phyloP scores from a whole-genome alignment of 352 stramenopile genomes.

The Phytophthora uliginosa region DNA sequence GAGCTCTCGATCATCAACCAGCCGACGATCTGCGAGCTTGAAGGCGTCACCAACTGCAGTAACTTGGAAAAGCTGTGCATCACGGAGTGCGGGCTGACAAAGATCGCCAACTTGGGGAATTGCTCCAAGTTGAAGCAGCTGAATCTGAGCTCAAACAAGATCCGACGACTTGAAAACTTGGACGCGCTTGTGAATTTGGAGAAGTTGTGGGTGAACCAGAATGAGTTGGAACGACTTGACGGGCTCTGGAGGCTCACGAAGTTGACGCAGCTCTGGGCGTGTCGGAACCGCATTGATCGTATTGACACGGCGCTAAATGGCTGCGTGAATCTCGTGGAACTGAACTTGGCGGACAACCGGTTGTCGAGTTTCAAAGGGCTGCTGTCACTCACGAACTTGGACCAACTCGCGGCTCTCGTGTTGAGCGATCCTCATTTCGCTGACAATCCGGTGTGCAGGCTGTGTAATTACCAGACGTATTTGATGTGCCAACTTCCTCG shows the following conservation, averaged over 20 bases:
- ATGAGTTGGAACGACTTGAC: conserved; percentile 65
- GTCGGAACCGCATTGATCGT: conserved; percentile 75
- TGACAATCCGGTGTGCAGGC: conserved; percentile 90
- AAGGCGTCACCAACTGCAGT: conserved; percentile 60
- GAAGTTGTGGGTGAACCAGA: conserved; percentile 88
- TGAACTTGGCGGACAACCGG: conserved; percentile 90
- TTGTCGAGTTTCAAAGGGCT: conserved; percentile 91
- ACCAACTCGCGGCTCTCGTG: conserved; percentile 67
- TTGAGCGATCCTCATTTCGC: conserved; percentile 92
- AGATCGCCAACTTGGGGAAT: conserved; percentile 51
- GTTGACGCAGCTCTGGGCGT: conserved; percentile 79
- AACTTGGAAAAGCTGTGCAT: conserved; percentile 75
- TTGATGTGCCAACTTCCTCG: conserved; percentile 88
- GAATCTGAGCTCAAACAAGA: conserved; percentile 81
- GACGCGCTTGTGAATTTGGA: conserved; percentile 69
- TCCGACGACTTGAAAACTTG: conserved; percentile 65
- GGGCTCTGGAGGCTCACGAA: conserved; percentile 62
- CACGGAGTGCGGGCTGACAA: conserved; percentile 69
- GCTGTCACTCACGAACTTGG: conserved; percentile 74
- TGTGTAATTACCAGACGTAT: conserved; percentile 96
- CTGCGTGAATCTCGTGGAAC: conserved; percentile 66
- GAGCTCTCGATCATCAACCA: conserved; percentile 86
- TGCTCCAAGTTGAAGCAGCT: conserved; percentile 68
- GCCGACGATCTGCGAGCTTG: conserved; percentile 63
- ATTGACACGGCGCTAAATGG: conserved; percentile 75